Base-by-base conservation (phyloP, 176 grass and related monocot genomes). In the Coix lacrymajobi region DNA sequence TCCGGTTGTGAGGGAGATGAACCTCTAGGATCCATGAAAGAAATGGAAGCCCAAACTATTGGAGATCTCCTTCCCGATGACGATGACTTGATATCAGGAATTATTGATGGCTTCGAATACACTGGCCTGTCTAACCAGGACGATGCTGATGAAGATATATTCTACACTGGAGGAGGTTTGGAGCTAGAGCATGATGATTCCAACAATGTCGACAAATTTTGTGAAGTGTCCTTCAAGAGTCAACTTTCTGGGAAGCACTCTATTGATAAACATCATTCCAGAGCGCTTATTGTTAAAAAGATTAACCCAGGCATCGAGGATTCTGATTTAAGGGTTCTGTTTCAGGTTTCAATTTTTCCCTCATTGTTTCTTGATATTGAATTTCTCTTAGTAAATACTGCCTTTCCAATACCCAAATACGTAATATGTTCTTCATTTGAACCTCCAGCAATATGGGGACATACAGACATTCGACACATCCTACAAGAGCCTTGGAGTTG, bases 41-140 rank as follows among this genome's bases (percentile, higher is more conserved):
- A 92, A 87, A 71, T 94, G 58, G 92, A 94, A 87, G 92, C 89
- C 77, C 87, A 94, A 87, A 92, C 92, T 56, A 94, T 94, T 72
- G 92, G 92, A 71, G 83, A 94, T 64, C 92, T 94, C 31, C 89
- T 94, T 77, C 92, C 92, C 45, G 87, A 89, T 62, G 84, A 92
- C 3, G 92, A 94, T 85, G 92, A 94, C 56, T 80, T 94, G 43
- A 84, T 94, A 60, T 94, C 79, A 0, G 92, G 87, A 29, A 49
- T 94, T 54, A 64, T 52, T 2, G 87, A 94, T 79, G 81, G 90
- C 68, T 87, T 92, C 38, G 87, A 87, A 73, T 80, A 73, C 76
- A 54, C 77, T 56, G 75, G 74, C 77, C 72, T 66, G 26, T 78
- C 87, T 32, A 76, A 76, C 67, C 73, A 83, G 26, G 87, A 94